Evolutionary conservation across 73 alveolate genomes (phyloP).

Genomic region (Durusdinium trenchii): DNA sequence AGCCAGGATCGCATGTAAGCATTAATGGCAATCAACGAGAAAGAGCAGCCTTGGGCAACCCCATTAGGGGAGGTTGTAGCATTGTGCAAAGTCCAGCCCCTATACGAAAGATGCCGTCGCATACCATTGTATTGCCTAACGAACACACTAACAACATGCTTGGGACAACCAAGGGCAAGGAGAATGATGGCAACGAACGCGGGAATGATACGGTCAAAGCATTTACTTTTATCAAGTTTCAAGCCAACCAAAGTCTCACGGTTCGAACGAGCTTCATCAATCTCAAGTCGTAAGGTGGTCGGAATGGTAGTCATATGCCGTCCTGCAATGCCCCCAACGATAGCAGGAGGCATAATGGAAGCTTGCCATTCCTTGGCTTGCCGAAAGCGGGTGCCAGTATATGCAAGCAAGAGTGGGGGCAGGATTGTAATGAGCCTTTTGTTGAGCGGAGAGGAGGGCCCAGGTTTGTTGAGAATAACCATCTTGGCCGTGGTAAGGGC

Average conservation of each 20-base stretch:
- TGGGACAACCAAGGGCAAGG: not conserved
- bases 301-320: not conserved
- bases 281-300: not conserved
- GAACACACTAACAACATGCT: not conserved
- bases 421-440: not conserved
- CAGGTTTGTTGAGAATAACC: not conserved
- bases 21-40: not conserved
- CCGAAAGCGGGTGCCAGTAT: not conserved
- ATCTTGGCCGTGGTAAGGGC: not conserved
- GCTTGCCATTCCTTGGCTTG: not conserved
- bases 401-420: not conserved
- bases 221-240: not conserved
- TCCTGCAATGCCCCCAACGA: not conserved
- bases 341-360: not conserved
- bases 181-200: not conserved
- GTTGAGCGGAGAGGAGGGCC: not conserved
- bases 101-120: not conserved
- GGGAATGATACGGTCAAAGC: not conserved
- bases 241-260: not conserved
- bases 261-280: not conserved
- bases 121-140: not conserved
- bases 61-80: not conserved
- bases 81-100: not conserved
- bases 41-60: not conserved
- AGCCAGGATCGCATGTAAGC: not conserved